Base-by-base conservation (phyloP, 768 basidiomycete genomes). In the Rhodotorula paludigena region DNA sequence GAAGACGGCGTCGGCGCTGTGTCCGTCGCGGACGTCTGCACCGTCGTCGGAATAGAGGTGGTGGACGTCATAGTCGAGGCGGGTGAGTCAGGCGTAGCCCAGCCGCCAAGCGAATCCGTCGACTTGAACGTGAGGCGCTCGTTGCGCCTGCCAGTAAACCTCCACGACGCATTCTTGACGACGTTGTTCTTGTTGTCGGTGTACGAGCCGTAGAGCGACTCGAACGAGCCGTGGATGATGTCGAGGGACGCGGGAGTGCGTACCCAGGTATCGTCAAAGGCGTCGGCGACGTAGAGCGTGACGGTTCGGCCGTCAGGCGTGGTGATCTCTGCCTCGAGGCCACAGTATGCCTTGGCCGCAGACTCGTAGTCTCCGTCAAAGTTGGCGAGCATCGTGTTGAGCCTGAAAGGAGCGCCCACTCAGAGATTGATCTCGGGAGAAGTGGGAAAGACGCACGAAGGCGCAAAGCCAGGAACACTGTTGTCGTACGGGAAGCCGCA, bases 231-330 rank as follows among this genome's bases (percentile, higher is more conserved):
- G 48, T 60, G 25, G 32, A 67, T 58, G 49, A 64, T 32, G 63
- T 70, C 72, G 33, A 73, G 44, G 30, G 57, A 60, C 11, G 39
- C 25, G 10, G 72, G 68, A 3, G 60, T 66, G 15, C 39, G 52
- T 12, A 71, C 60, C 57, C 54, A 74, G 42, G 61, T 33, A 28
- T 66, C 61, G 58, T 72, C 74, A 30, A 76, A 76, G 0, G 49
- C 75, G 60, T 76, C 75, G 53, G 60, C 64, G 65, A 74, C 65
- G 58, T 63, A 65, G n/a, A 65, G 49, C 7, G 60, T 73, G 16
- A 38, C 20, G 9, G 28, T 52, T 10, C 53, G 68, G 23, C 75
- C 75, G 41, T 70, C 63, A 0, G 73, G 67, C 16, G 63, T 63
- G 3, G 61, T 68, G 2, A 71, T 49, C 30, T 54, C 33, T 0